Evolutionary conservation across 2,329 filamentous ascomycete genomes (phyloP).

Genomic region (Trichoderma pleuroti): DNA sequence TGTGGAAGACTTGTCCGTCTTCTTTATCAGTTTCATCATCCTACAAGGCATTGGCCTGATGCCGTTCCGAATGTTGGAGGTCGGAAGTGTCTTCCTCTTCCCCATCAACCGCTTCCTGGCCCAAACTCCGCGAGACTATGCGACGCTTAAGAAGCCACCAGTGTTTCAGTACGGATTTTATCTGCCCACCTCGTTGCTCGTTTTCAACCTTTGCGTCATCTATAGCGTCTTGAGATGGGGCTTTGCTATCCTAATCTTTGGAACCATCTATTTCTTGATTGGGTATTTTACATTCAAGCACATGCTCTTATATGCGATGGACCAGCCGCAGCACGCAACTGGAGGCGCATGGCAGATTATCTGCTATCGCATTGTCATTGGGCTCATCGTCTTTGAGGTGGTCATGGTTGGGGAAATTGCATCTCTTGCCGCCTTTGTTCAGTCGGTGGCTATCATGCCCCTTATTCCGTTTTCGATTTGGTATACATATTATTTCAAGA

Average conservation of each 20-base stretch:
- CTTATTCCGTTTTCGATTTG: constrained; percentile 78
- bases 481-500: constrained; percentile 80
- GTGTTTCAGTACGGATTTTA: constrained; percentile 96
- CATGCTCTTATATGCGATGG: constrained; percentile 96
- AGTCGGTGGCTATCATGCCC: constrained; percentile 70
- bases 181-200: constrained; percentile 83
- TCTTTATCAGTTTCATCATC: constrained; percentile 93
- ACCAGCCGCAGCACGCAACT: constrained; percentile 90
- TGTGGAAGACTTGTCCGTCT: constrained; percentile 69
- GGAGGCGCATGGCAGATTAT: constrained; percentile 96
- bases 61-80: constrained; percentile 85
- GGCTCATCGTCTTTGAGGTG: constrained; percentile 82
- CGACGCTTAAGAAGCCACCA: constrained; percentile 75
- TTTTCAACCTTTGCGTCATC: constrained; percentile 93
- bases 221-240: constrained; percentile 84
- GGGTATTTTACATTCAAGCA: constrained; percentile 95
- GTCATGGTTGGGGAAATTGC: constrained; percentile 87
- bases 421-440: constrained; percentile 66
- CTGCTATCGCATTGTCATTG: constrained; percentile 83
- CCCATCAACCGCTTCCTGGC: constrained; percentile 75
- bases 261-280: constrained; percentile 76
- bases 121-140: constrained; percentile 85
- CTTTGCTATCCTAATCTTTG: constrained; percentile 76
- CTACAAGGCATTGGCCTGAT: constrained; percentile 91
- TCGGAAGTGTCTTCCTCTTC: constrained; percentile 80